Evolutionary conservation across 805 yeast genomes (phyloP), one percentile per base, ranked within the genome.

Genomic region (Wickerhamomyces subpelliculosus): DNA sequence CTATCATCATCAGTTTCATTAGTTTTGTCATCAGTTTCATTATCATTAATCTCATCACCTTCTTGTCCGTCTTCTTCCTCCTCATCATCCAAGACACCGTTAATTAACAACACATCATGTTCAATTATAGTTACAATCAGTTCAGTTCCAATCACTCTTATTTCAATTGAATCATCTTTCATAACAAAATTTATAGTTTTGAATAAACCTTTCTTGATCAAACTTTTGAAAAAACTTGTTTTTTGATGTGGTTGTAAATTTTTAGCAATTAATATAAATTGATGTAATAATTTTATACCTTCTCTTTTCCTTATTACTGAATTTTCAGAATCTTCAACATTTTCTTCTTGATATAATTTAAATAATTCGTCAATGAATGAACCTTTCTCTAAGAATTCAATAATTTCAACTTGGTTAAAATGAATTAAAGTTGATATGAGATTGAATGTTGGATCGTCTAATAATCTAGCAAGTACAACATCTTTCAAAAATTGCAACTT

Each of bases 401-500:
- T 68, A 17, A 87, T 73, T 34, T 77, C 79, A 21, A 77, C 73
- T 49, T 86, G 90, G 51, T 84, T 80, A 47, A 69, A 59, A 49
- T 76, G 80, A 5, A 86, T 80, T 62, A 83, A 62, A 1, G 84
- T 75, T 14, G 80, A 65, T 27, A 93, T 68, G 41, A 83, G 64
- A 44, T 73, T 75, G 52, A 80, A 77, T 5, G 88, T 73, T 32
- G 80, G 75, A 55, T 90, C 97, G 56, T 90, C 97, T 34, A 90
- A 57, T 30, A 81, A 63, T 37, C 96, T 67, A 4, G 93, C 89
- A 21, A 90, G 61, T 2, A 85, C 94, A 16, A 86, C 94, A 57
- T 90, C 96, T 56, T 84, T 84, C 35, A 93, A 64, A 55, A 84
- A 86, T 52, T 83, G 89, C 39, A 88, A 65, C 40, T 85, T 70